phyloP scores from a whole-genome alignment of 2,329 filamentous ascomycete species.

The Zasmidium citrigriseum region DNA sequence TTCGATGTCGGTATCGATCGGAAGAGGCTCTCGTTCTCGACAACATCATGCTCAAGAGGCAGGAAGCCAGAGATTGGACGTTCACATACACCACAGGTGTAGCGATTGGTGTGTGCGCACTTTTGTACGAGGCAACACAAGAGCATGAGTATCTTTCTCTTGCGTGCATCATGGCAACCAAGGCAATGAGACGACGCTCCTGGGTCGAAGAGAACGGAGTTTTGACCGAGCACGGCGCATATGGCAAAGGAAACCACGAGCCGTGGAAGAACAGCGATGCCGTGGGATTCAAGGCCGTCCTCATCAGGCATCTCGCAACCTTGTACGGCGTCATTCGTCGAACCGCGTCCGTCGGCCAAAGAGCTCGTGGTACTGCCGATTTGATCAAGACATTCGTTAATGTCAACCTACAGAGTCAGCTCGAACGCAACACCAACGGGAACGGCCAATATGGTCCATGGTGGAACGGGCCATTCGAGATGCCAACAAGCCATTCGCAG shows the following conservation, averaged over 20 bases:
- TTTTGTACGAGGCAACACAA: background rate
- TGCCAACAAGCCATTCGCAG: constrained; percentile 3
- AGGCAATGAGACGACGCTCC: background rate
- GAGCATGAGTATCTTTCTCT: background rate
- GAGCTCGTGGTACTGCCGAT: background rate
- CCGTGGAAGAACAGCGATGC: background rate
- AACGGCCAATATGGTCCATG: constrained; percentile 1
- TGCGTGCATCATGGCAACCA: constrained; percentile 1
- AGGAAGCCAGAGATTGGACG: constrained; percentile 1
- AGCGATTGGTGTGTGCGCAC: background rate
- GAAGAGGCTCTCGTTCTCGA: background rate
- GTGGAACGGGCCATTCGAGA: constrained; percentile 6
- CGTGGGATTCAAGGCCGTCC: background rate
- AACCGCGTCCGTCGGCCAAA: background rate
- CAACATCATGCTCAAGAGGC: background rate
- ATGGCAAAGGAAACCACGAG: constrained; percentile 1
- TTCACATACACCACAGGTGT: constrained; percentile 4
- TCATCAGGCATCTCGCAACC: background rate
- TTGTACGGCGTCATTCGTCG: background rate
- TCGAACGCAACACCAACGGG: background rate
- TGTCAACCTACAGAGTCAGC: constrained; percentile 2
- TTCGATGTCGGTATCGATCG: constrained; percentile 2
- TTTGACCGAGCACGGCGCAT: constrained; percentile 1
- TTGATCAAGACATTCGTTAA: background rate
- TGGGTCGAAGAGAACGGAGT: constrained; percentile 4